Base-by-base conservation (phyloP, 805 yeast species). In the Saturnispora hagleri region DNA sequence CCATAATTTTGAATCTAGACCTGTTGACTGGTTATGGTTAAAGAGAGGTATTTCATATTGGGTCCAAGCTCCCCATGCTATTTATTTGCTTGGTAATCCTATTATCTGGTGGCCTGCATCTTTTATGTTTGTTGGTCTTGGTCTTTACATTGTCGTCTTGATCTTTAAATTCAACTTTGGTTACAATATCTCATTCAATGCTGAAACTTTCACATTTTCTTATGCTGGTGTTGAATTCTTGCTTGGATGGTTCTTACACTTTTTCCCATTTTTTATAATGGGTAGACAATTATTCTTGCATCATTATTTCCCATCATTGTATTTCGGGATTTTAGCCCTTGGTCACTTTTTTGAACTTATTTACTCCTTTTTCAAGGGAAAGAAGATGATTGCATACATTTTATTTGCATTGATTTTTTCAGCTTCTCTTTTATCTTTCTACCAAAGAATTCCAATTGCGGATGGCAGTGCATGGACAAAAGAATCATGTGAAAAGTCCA, bases 201-300 rank as follows among this genome's bases (percentile, higher is more conserved):
- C 81, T 55, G 75, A 75, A 48, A 77, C 83, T 15, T 76, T 73
- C 69, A 81, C 83, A 69, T 84, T 76, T 73, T 84, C 82, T 62
- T 70, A 77, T 50, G 86, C 83, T 60, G 75, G 76, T 28, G 69
- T 82, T 52, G 78, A 79, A 33, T 86, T 80, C 65, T 61, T 81
- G 41, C 61, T 79, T 8, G 96, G 95, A 43, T 88, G 89, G 86
- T 70, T 64, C 48, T 35, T 84, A 38, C 95, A 88, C 67, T 84
- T 78, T 63, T 64, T 74, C 51, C 95, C 95, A 58, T 86, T 87
- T 50, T 83, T 79, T 69, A 71, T 90, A 53, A 90, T 90, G 98
- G 89, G 82, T 24, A 82, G 98, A 71, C 97, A 90, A 71, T 69
- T 90, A 69, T 90, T 91, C 73, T 73, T 90, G 65, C 98, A 90